Base-by-base conservation (phyloP, 2,329 filamentous ascomycete genomes). In the Paraphaeosphaeria sporulosa region DNA sequence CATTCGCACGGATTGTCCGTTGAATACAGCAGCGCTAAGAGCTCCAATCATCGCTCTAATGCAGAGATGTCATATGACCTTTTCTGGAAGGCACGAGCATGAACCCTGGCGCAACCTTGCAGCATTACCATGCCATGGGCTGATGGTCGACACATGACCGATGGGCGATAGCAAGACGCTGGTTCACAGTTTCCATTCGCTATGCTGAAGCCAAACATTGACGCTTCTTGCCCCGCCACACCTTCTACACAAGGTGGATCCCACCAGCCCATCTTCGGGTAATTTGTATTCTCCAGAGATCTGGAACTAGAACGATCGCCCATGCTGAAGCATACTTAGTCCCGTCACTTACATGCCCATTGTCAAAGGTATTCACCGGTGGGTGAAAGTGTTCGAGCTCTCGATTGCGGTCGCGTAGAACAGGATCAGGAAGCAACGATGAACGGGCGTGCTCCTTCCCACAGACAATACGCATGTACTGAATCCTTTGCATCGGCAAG, bases 51-150 rank as follows among this genome's bases (percentile, higher is more conserved):
- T 30, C 17, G 19, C 30, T 23, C 38, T 46, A 55, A n/a, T 21
- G 44, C 8, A 17, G 62, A 61, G 47, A 43, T 63, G 66, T 77
- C 73, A 77, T 75, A 68, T 75, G 74, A 73, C 65, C 30, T 58
- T 47, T 47, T 62, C 49, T 59, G 59, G 60, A 68, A 64, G 66
- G 61, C 57, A 64, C 62, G 62, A 70, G 64, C 30, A 47, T 63
- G 58, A 51, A 55, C 61, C 60, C 61, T 63, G 61, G 62, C 62
- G 57, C 60, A 56, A 62, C 63, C 59, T 67, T 59, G 57, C 52
- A 55, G 44, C 42, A 38, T 27, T 25, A 66, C 53, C 66, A 34
- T 62, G 51, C 57, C 57, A 27, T 57, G 19, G 38, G n/a, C 7
- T 15, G 38, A n/a, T 15, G 15, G 27, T 36, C 50, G 54, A 59